A percentile compares a stretch with the other conserved stretches of the same genome.
These are phyloP conservation scores for Cucurbita argyrosperma DNA, from an alignment of 306 rosid species.

Conservation along the genomic window DNA sequence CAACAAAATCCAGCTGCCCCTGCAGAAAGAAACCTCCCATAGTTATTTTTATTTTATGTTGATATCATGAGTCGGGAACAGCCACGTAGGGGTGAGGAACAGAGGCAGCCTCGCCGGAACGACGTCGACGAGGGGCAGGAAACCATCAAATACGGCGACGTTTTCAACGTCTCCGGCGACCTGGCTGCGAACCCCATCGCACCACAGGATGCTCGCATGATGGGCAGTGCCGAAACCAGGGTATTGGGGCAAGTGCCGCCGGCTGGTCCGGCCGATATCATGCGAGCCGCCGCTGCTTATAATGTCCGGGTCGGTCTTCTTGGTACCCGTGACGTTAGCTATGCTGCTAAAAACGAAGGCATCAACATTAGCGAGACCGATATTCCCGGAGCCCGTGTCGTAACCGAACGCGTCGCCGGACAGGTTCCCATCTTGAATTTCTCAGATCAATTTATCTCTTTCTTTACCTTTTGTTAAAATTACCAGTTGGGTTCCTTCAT, in stretches of 20 bases:
- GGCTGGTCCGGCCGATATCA: conserved; percentile 41
- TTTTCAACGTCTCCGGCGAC: conserved; percentile 39
- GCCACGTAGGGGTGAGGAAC: conserved; percentile 18
- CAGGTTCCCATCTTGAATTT: conserved; percentile 20
- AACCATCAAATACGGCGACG: conserved; percentile 53
- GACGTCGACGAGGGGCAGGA: conserved; percentile 1
- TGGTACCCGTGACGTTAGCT: conserved; percentile 26
- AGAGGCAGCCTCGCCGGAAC: conserved; percentile 22
- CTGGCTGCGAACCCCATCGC: conserved; percentile 42
- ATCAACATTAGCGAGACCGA: conserved; percentile 37
- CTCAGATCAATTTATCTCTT: neutral
- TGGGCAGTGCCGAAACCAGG: conserved; percentile 49
- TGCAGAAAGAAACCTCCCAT: neutral
- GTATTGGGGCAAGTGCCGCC: conserved; percentile 43
- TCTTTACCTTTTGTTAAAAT: neutral
- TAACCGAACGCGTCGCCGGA: conserved; percentile 59
- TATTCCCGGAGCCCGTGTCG: conserved; percentile 34
- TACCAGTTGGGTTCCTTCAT: neutral
- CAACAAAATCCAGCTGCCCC: neutral
- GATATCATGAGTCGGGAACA: conserved; percentile 44
- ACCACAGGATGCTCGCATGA: conserved; percentile 64
- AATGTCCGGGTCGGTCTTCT: conserved; percentile 45
- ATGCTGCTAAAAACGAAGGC: conserved; percentile 30
- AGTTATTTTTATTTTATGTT: neutral
- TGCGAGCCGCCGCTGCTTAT: conserved; percentile 51